A percentile compares a stretch with the other conserved stretches of the same genome.
phyloP scores from a whole-genome alignment of 192 early-diverging fungal genomes.

The Haplosporangium gracile region DNA sequence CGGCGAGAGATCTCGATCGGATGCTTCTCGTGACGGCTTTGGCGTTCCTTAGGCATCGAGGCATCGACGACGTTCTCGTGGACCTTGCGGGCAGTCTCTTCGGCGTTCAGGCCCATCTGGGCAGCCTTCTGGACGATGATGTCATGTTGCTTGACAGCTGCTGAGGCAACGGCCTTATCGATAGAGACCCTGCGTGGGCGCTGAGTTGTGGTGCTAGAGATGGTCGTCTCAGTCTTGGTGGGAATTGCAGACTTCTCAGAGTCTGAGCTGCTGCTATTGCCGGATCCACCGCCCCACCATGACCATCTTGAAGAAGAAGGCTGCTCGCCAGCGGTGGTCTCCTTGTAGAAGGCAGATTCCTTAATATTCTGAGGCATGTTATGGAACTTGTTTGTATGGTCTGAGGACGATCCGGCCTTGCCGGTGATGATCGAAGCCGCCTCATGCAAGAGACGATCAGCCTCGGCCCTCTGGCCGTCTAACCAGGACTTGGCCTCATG shows the following conservation, averaged over 20 bases:
- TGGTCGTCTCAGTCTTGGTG: not conserved
- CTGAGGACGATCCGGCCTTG: not conserved
- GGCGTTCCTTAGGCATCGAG: slow-evolving; percentile 6
- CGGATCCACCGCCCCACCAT: slow-evolving; percentile 33
- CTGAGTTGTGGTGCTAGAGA: not conserved
- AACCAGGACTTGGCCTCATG: slow-evolving; percentile 10
- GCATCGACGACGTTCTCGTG: slow-evolving; percentile 50
- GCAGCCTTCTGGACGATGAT: slow-evolving; percentile 1
- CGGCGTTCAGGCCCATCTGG: slow-evolving; percentile 13
- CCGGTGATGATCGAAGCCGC: not conserved
- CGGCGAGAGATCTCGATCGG: slow-evolving; percentile 28
- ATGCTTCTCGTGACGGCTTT: slow-evolving; percentile 32
- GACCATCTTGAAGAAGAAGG: slow-evolving; percentile 34
- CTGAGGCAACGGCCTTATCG: slow-evolving; percentile 33
- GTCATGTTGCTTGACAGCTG: slow-evolving; percentile 45
- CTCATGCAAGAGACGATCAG: slow-evolving; percentile 8
- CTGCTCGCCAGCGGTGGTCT: slow-evolving; percentile 12
- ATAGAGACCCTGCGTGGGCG: slow-evolving; percentile 12
- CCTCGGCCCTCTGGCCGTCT: slow-evolving; percentile 12
- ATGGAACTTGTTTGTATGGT: slow-evolving; percentile 25
- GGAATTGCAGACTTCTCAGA: not conserved
- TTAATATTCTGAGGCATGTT: slow-evolving; percentile 8
- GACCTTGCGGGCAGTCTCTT: slow-evolving; percentile 47
- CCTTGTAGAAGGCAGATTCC: slow-evolving; percentile 13
- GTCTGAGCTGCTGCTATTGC: not conserved